Conservation (phyloP, 352 stramenopile species). For the Phytophthora vignae region DNA sequence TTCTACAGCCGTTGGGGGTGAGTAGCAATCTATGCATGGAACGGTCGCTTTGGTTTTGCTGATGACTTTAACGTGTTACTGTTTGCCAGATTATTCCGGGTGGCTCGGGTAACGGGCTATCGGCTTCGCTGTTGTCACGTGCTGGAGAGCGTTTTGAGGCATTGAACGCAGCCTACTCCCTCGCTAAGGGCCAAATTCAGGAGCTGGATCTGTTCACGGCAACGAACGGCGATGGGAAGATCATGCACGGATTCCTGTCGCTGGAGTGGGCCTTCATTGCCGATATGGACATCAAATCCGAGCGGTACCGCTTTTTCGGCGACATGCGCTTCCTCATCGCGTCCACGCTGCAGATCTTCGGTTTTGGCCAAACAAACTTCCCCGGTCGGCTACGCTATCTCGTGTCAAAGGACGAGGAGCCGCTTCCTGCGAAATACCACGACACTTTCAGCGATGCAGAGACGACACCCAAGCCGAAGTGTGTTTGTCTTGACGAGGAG, state of each 20-base stretch:
- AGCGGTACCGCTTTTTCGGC: constrained; percentile 69
- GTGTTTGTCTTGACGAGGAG: constrained; percentile 34
- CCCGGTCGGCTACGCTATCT: constrained; percentile 52
- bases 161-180: constrained; percentile 67
- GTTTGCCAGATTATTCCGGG: constrained; percentile 47
- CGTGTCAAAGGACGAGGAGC: constrained; percentile 36
- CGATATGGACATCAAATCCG: constrained; percentile 81
- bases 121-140: constrained; percentile 56
- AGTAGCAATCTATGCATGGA: neutral
- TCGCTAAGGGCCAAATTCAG: constrained; percentile 68
- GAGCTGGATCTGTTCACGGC: constrained; percentile 74
- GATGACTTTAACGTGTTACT: constrained; percentile 5
- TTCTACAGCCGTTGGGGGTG: constrained; percentile 62
- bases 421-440: constrained; percentile 47
- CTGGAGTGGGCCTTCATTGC: constrained; percentile 88
- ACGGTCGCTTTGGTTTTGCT: neutral
- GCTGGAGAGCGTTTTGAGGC: constrained; percentile 56
- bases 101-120: constrained; percentile 76
- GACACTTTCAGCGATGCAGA: constrained; percentile 25
- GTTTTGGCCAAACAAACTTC: constrained; percentile 46
- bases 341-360: constrained; percentile 50
- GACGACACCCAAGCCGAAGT: constrained; percentile 26
- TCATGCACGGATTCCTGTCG: constrained; percentile 84
- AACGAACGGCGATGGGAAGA: constrained; percentile 50
- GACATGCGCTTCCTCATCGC: constrained; percentile 61